These are phyloP conservation scores for Pinus taeda DNA, from an alignment of 75 land plant species.

Conservation along the genomic window DNA sequence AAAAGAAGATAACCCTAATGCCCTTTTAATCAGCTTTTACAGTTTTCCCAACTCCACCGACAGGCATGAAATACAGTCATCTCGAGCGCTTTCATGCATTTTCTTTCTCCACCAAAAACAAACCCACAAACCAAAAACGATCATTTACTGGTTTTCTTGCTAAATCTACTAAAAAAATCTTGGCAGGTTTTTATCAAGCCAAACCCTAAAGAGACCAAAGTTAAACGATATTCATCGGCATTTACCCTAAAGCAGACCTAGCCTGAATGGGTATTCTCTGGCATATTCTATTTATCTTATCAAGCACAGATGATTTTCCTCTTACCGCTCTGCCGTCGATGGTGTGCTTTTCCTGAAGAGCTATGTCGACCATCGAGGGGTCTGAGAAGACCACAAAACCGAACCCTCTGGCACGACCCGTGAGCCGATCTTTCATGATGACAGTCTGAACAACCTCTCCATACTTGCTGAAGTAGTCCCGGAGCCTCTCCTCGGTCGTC, in stretches of 20 bases:
- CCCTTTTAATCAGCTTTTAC: too few relatives aligned
- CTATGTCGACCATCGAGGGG: constrained; percentile 49
- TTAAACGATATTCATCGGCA: too few relatives aligned
- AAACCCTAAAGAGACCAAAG: too few relatives aligned
- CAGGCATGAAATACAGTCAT: too few relatives aligned
- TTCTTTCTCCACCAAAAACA: too few relatives aligned
- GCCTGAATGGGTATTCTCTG: not conserved
- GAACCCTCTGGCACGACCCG: constrained; percentile 60
- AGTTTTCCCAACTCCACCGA: too few relatives aligned
- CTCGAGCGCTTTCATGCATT: too few relatives aligned
- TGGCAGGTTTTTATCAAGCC: too few relatives aligned
- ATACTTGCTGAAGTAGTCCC: constrained; percentile 49
- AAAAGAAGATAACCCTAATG: too few relatives aligned
- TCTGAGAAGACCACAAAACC: constrained; percentile 64
- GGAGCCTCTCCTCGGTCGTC: constrained; percentile 54
- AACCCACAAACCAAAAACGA: too few relatives aligned
- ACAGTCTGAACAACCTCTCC: constrained; percentile 58
- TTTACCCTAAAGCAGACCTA: too few relatives aligned
- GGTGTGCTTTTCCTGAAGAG: constrained; percentile 56
- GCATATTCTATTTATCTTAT: not conserved
- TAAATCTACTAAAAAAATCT: too few relatives aligned
- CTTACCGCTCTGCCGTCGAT: constrained; percentile 61
- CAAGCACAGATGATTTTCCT: not conserved
- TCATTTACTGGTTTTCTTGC: not conserved
- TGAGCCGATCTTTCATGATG: constrained; percentile 59